These are phyloP conservation scores for Scutellaria minor DNA, from an alignment of 257 asterid genomes.

Conservation along the genomic window DNA sequence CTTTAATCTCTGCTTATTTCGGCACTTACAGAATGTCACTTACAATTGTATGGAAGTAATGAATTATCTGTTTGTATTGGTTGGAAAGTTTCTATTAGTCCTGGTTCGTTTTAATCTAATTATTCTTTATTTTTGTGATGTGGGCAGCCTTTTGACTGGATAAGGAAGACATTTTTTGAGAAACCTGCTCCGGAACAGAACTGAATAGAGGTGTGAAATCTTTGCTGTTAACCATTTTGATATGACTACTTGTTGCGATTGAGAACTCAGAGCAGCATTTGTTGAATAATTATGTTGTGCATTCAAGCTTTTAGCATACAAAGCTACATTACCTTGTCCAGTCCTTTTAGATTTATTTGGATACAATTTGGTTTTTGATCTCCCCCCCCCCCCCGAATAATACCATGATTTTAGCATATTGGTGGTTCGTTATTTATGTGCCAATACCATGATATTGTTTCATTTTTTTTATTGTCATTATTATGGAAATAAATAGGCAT, in stretches of 20 bases:
- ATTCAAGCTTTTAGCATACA: conserved; percentile 34
- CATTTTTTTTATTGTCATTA: too few relatives aligned
- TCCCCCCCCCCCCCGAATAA: neutral
- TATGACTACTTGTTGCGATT: conserved; percentile 32
- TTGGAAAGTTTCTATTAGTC: neutral
- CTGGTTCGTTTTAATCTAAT: neutral
- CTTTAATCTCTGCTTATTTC: neutral
- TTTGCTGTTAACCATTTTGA: conserved; percentile 32
- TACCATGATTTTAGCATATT: too few relatives aligned
- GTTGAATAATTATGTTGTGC: conserved; percentile 42
- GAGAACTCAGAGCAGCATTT: conserved; percentile 40
- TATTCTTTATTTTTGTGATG: conserved; percentile 1
- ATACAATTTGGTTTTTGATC: conserved; percentile 13
- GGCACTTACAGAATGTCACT: too few relatives aligned
- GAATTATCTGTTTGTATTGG: too few relatives aligned
- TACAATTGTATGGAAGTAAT: neutral
- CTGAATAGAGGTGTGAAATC: conserved; percentile 42
- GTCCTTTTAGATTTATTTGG: conserved; percentile 24
- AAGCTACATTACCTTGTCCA: conserved; percentile 5
- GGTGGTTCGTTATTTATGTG: too few relatives aligned
- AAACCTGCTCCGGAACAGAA: conserved; percentile 65
- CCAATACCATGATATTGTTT: too few relatives aligned
- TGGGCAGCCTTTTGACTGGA: conserved; percentile 86
- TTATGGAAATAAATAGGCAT: too few relatives aligned
- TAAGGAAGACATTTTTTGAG: conserved; percentile 85